phyloP scores from a whole-genome alignment of 73 alveolate species.

The Stentor coeruleus region DNA sequence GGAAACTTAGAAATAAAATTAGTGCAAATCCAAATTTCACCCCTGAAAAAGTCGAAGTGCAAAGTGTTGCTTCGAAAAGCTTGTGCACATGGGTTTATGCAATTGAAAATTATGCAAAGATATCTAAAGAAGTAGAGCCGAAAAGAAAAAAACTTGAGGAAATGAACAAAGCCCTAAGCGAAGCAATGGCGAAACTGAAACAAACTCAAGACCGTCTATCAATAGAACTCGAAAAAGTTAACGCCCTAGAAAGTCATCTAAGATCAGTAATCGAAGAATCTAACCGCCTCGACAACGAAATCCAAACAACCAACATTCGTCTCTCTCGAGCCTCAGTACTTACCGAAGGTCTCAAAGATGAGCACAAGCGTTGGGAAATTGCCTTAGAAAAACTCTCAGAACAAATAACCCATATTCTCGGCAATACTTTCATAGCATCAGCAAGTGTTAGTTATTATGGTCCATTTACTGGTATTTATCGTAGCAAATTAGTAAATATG shows the following conservation, averaged over 20 bases:
- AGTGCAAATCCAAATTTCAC: conserved; percentile 53
- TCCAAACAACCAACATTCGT: conserved; percentile 71
- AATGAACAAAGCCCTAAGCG: conserved; percentile 62
- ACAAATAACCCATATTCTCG: conserved; percentile 72
- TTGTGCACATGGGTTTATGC: conserved; percentile 90
- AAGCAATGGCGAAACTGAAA: conserved; percentile 65
- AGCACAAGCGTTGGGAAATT: conserved; percentile 93
- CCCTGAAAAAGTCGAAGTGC: conserved; percentile 61
- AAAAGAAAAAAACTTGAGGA: conserved; percentile 75
- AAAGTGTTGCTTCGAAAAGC: conserved; percentile 64
- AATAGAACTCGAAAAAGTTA: conserved; percentile 76
- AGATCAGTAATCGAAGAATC: conserved; percentile 73
- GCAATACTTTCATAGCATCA: conserved; percentile 92
- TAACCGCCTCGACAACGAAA: conserved; percentile 72
- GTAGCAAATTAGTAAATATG: conserved; percentile 63
- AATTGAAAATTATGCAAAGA: conserved; percentile 78
- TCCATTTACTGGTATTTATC: conserved; percentile 91
- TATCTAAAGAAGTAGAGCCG: conserved; percentile 86
- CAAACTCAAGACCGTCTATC: conserved; percentile 64
- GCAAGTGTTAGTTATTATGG: conserved; percentile 89
- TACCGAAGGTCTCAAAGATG: conserved; percentile 78
- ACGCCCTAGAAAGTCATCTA: conserved; percentile 63
- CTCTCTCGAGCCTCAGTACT: conserved; percentile 90
- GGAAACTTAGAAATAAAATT: conserved; percentile 48
- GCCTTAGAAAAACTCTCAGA: conserved; percentile 70